phyloP scores from a whole-genome alignment of 495 filamentous ascomycete species.

The Copromyces sp. region DNA sequence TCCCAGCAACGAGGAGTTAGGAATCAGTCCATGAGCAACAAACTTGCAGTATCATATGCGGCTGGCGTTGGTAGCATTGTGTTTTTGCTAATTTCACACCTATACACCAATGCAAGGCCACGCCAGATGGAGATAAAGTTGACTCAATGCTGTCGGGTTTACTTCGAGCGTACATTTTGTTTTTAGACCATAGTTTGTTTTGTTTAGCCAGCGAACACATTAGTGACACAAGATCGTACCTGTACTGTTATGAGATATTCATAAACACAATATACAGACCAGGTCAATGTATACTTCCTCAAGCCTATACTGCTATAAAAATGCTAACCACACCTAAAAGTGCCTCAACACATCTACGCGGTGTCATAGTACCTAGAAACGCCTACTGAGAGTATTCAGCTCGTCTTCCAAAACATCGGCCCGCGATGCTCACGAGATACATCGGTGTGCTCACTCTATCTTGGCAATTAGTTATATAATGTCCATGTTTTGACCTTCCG shows the following conservation, averaged over 20 bases:
- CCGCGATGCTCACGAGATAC: background rate
- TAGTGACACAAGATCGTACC: background rate
- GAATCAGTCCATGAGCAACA: background rate
- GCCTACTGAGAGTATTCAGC: background rate
- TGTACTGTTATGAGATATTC: background rate
- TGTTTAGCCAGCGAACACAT: background rate
- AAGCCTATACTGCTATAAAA: no score
- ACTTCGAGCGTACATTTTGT: background rate
- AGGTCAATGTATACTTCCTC: background rate
- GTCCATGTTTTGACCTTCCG: fast-evolving
- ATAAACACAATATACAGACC: background rate
- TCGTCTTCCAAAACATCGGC: background rate
- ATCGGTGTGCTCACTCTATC: background rate
- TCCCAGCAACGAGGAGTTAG: background rate
- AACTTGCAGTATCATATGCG: background rate
- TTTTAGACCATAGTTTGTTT: background rate
- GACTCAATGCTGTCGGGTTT: background rate
- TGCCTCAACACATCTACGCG: no score
- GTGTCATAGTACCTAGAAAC: background rate
- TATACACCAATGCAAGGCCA: background rate
- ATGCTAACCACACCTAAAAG: no score
- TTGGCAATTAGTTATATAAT: background rate
- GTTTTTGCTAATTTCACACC: background rate
- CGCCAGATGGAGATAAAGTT: background rate
- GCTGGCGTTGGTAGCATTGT: background rate